Base-by-base conservation (phyloP, 768 basidiomycete genomes). In the Auriscalpium vulgare region DNA sequence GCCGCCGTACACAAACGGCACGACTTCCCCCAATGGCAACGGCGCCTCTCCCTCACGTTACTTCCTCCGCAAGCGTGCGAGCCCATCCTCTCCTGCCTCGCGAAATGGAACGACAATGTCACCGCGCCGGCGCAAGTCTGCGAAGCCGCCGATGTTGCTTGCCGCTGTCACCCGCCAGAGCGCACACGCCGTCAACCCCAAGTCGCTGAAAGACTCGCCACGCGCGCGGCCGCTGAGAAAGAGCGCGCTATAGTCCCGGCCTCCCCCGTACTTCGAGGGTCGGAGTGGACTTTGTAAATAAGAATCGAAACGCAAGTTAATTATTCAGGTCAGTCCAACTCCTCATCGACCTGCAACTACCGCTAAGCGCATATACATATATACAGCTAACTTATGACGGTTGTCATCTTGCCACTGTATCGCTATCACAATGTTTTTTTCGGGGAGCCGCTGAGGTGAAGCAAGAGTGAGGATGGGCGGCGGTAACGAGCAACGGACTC, bases 31-130 rank as follows among this genome's bases (percentile, higher is more conserved):
- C 44, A 38, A 29, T 4, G 29, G 29, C 29, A 29, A 29, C 29
- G 29, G 5, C 3, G 46, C 13, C 54, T 50, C 44, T 23, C 43
- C 56, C 14, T 56, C 61, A n/a, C 67, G 67, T 7, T 68, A 68
- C 54, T 57, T 65, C 37, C 59, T 68, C 21, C 67, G 65, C 38
- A 59, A 59, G 44, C 64, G 57, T 29, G n/a, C 50, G 8, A 21
- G 17, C 50, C 17, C 56, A 34, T 35, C 14, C 21, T 37, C 44
- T 29, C 29, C 29, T 5, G 29, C 29, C 29, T 29, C 29, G 5
- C 29, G 29, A 29, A 29, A 7, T 29, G 51, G 52, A 13, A 47
- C 47, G 29, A 6, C 47, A 11, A 38, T 38, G 36, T 44, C 57
- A 8, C 56, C 44, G 34, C 23, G 14, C 13, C 57, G 53, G 51